Evolutionary conservation across 1,284 basidiomycete genomes (phyloP).

Genomic region (Leccinum subfulvum): DNA sequence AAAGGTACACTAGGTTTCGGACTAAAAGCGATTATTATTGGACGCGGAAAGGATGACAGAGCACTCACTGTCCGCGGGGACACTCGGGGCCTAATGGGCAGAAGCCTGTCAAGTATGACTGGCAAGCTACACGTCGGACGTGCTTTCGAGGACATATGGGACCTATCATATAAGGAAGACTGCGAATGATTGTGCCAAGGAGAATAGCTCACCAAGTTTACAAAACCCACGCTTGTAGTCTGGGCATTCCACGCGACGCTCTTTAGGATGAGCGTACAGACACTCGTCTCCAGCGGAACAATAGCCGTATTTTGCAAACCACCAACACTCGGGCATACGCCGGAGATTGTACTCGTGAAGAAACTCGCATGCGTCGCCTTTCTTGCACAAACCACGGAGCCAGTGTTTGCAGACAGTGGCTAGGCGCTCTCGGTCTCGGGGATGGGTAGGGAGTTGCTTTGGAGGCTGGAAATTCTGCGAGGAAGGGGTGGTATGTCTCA

Average conservation of each 20-base stretch:
- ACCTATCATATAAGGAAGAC: conserved; percentile 46
- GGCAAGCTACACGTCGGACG: conserved; percentile 87
- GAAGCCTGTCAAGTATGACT: conserved; percentile 90
- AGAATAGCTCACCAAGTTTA: conserved; percentile 65
- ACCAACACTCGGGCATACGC: conserved; percentile 99
- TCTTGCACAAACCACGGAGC: conserved; percentile 97
- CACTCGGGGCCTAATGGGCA: conserved; percentile 95
- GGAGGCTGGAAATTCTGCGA: conserved; percentile 85
- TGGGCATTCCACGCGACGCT: conserved; percentile 90
- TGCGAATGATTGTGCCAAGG: background rate
- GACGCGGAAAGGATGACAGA: conserved; percentile 15
- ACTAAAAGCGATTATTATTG: conserved; percentile 38
- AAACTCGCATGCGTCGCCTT: conserved; percentile 97
- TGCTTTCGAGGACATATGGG: conserved; percentile 92
- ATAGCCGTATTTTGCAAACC: conserved; percentile 98
- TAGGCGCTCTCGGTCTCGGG: conserved; percentile 81
- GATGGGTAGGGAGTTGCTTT: conserved; percentile 76
- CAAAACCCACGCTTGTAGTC: conserved; percentile 97
- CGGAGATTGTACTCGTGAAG: conserved; percentile 98
- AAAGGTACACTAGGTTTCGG: conserved; percentile 74
- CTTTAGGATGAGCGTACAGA: conserved; percentile 96
- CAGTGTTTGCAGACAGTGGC: conserved; percentile 99
- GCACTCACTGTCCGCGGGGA: conserved; percentile 84
- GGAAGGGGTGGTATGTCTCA: conserved; percentile 87
- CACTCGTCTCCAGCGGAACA: conserved; percentile 98